Percentiles rank a stretch among this genome's conserved stretches.
These are phyloP conservation scores for Vitis amurensis DNA, from an alignment of 164 flowering plant genomes.

Conservation along the genomic window DNA sequence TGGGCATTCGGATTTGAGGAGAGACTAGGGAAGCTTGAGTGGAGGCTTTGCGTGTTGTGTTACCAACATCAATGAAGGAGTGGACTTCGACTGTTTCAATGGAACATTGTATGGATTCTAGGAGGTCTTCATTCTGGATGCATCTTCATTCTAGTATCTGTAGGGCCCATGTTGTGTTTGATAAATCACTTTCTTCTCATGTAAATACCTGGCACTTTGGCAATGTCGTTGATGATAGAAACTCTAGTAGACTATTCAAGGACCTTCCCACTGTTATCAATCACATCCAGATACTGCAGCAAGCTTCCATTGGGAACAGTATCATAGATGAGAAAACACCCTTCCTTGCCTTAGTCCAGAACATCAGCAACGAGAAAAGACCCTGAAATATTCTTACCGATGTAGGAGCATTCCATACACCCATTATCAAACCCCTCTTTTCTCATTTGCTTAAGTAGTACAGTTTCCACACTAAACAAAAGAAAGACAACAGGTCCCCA, in stretches of 20 bases:
- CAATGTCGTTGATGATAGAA: slow-evolving; percentile 77
- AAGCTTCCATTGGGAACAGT: slow-evolving; percentile 75
- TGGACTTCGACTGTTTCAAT: slow-evolving; percentile 91
- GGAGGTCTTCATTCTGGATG: slow-evolving; percentile 79
- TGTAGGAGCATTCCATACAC: too few species aligned
- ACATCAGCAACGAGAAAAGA: too few species aligned
- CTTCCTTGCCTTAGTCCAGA: slow-evolving; percentile 57
- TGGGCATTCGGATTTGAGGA: slow-evolving; percentile 97
- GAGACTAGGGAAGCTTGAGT: slow-evolving; percentile 93
- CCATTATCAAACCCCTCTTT: too few species aligned
- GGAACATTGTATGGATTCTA: slow-evolving; percentile 83
- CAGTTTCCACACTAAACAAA: too few species aligned
- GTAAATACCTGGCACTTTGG: slow-evolving; percentile 82
- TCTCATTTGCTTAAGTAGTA: too few species aligned
- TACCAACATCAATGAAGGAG: slow-evolving; percentile 91
- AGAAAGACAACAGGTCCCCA: too few species aligned
- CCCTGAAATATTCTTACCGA: too few species aligned
- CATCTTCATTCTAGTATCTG: too few species aligned
- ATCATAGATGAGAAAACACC: slow-evolving; percentile 85
- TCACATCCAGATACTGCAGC: slow-evolving; percentile 64
- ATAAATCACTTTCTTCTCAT: slow-evolving; percentile 30
- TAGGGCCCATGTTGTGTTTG: too few species aligned
- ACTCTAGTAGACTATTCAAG: slow-evolving; percentile 85
- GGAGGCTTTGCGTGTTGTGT: slow-evolving; percentile 76
- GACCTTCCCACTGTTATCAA: slow-evolving; percentile 38